Conservation (phyloP, 352 stramenopile genomes). For the Globisporangium nodosum region DNA sequence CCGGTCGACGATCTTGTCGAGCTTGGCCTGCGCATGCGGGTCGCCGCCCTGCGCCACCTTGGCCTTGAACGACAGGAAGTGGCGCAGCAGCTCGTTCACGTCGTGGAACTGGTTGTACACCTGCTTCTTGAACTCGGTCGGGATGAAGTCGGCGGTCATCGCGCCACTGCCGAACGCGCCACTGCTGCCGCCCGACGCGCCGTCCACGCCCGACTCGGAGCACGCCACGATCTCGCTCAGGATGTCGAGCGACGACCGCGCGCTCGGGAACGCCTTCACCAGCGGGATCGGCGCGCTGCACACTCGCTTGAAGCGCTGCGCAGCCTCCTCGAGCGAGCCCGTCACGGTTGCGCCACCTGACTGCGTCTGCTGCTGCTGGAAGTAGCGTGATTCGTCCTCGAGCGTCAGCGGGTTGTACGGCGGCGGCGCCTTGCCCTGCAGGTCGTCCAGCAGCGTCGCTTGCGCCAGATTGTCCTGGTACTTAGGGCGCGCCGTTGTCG, state of each 20-base stretch:
- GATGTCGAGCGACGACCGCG: slow-evolving; percentile 47
- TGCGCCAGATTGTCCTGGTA: slow-evolving; percentile 56
- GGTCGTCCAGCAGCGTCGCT: slow-evolving; percentile 67
- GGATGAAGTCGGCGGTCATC: slow-evolving; percentile 67
- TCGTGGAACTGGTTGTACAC: slow-evolving; percentile 86
- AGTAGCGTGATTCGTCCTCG: slow-evolving; percentile 80
- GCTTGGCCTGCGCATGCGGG: slow-evolving; percentile 61
- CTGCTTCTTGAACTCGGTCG: slow-evolving; percentile 84
- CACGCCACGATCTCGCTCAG: slow-evolving; percentile 61
- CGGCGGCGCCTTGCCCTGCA: slow-evolving; percentile 37
- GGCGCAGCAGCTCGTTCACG: slow-evolving; percentile 73
- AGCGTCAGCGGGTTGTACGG: slow-evolving; percentile 77
- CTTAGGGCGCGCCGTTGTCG: slow-evolving; percentile 28
- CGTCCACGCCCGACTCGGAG: slow-evolving; percentile 42
- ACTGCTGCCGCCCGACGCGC: slow-evolving; percentile 17
- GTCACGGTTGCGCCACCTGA: not conserved
- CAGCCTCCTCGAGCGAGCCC: slow-evolving; percentile 19
- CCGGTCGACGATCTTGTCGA: slow-evolving; percentile 82
- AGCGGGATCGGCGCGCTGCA: slow-evolving; percentile 37
- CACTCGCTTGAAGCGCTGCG: slow-evolving; percentile 36
- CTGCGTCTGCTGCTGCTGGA: slow-evolving; percentile 44
- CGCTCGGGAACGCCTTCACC: slow-evolving; percentile 48
- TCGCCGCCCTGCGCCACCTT: slow-evolving; percentile 50
- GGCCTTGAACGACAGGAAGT: slow-evolving; percentile 81
- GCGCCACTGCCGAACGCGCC: slow-evolving; percentile 31